Conservation (phyloP, 2,329 filamentous ascomycete genomes). For the Hymenoscyphus infarciens region DNA sequence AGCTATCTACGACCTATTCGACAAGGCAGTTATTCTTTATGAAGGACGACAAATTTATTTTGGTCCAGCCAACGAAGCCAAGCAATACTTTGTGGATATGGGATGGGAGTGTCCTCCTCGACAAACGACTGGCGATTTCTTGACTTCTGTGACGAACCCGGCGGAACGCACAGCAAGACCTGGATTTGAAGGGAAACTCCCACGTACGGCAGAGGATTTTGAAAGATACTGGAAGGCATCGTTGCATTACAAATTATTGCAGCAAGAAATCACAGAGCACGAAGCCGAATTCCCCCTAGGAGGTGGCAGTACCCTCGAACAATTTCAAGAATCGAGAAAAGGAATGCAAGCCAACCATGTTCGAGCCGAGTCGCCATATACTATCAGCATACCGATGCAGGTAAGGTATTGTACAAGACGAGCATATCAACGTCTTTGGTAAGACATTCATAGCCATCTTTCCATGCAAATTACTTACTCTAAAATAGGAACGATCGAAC, state of each 20-base stretch:
- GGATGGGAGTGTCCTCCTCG: constrained; percentile 68
- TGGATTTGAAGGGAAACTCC: constrained; percentile 56
- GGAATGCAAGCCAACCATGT: constrained; percentile 46
- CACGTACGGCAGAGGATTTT: constrained; percentile 54
- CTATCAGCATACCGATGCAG: constrained; percentile 74
- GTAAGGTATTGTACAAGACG: constrained; percentile 75
- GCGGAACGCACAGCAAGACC: constrained; percentile 54
- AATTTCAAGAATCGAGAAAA: constrained; percentile 38
- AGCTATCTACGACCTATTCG: constrained; percentile 65
- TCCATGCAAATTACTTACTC: neutral
- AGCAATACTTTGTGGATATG: constrained; percentile 64
- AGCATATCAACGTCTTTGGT: constrained; percentile 69
- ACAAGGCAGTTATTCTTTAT: constrained; percentile 66
- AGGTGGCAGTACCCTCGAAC: constrained; percentile 33
- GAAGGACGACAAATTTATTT: constrained; percentile 72
- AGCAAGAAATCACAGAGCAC: constrained; percentile 49
- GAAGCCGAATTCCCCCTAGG: constrained; percentile 42
- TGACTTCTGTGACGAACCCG: constrained; percentile 69
- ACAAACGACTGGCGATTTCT: constrained; percentile 57
- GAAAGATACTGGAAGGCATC: constrained; percentile 49
- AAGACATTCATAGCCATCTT: neutral
- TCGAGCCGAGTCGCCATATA: constrained; percentile 75
- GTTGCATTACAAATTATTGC: constrained; percentile 39
- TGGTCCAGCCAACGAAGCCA: constrained; percentile 60
- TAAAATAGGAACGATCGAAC: constrained; percentile 59